Conservation (phyloP, 495 filamentous ascomycete species). For the Niebla homalea region DNA sequence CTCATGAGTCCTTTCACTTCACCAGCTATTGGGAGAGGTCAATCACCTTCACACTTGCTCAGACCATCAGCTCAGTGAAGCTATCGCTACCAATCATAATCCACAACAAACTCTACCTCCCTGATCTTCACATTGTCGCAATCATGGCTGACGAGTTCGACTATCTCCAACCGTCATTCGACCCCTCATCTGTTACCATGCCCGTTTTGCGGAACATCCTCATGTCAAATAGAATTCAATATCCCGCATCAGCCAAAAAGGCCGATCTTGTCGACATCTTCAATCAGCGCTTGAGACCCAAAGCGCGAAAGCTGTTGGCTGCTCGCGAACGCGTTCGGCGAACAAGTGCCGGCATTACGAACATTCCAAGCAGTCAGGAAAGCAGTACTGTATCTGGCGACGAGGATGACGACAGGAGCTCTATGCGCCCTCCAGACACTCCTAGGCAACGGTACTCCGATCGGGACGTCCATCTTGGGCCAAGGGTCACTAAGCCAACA, state of each 20-base stretch:
- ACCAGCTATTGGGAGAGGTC: no score
- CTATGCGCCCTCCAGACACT: constrained; percentile 29
- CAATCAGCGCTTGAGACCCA: constrained; percentile 62
- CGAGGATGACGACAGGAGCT: constrained; percentile 28
- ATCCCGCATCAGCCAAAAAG: constrained; percentile 81
- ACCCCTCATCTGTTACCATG: constrained; percentile 68
- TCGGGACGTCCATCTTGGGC: constrained; percentile 27
- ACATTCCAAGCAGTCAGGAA: constrained; percentile 50
- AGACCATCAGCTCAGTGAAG: no score
- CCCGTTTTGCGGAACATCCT: constrained; percentile 80
- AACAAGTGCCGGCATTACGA: constrained; percentile 71
- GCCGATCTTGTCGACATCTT: constrained; percentile 72
- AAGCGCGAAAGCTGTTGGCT: constrained; percentile 60
- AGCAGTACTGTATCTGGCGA: constrained; percentile 32
- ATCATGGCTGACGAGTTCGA: constrained; percentile 36
- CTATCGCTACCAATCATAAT: no score
- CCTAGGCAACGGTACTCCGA: constrained; percentile 29
- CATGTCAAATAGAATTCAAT: constrained; percentile 69
- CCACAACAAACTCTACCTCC: no score
- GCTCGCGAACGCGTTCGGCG: constrained; percentile 62
- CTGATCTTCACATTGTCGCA: no score
- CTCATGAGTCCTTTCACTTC: no score
- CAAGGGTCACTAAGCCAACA: constrained; percentile 28
- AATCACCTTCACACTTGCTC: no score
- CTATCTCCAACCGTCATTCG: constrained; percentile 75